Percentiles rank a stretch among this genome's conserved stretches.
phyloP scores from a whole-genome alignment of 2,329 filamentous ascomycete species.

The Paramyrothecium sp. region DNA sequence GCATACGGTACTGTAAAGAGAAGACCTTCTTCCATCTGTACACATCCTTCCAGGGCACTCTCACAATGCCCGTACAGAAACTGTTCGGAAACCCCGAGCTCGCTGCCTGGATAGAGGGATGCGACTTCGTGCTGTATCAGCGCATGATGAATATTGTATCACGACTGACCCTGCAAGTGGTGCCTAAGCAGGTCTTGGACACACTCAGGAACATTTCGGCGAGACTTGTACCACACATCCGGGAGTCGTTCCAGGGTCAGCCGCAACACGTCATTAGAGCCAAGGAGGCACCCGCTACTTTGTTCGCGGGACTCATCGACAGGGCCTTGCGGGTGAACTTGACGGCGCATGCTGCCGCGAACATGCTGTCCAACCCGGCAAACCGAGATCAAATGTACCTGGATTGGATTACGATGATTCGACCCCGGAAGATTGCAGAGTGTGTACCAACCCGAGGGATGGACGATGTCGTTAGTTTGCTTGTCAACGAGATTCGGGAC shows the following conservation, averaged over 20 bases:
- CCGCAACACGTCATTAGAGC: conserved; percentile 83
- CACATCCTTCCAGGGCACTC: conserved; percentile 90
- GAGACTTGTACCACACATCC: conserved; percentile 76
- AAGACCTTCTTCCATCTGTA: conserved; percentile 96
- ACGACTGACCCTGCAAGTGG: conserved; percentile 84
- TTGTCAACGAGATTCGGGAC: conserved; percentile 66
- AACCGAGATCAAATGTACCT: conserved; percentile 95
- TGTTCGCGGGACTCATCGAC: conserved; percentile 84
- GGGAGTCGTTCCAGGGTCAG: conserved; percentile 80
- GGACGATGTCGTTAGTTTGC: conserved; percentile 63
- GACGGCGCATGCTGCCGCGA: conserved; percentile 89
- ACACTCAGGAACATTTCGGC: conserved; percentile 86
- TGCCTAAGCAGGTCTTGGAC: conserved; percentile 83
- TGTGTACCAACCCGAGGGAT: conserved; percentile 61
- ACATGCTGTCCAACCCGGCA: conserved; percentile 84
- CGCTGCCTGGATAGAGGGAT: conserved; percentile 91
- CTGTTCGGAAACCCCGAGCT: conserved; percentile 78
- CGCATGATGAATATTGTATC: conserved; percentile 93
- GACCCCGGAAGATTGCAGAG: conserved; percentile 62
- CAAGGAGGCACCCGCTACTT: conserved; percentile 81
- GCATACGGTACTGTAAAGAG: conserved; percentile 93
- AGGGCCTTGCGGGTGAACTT: conserved; percentile 89
- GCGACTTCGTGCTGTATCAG: conserved; percentile 93
- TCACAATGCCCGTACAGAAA: conserved; percentile 96
- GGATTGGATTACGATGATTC: conserved; percentile 75